Conservation (phyloP, 164 flowering plant genomes). For the Chimonanthus praecox region DNA sequence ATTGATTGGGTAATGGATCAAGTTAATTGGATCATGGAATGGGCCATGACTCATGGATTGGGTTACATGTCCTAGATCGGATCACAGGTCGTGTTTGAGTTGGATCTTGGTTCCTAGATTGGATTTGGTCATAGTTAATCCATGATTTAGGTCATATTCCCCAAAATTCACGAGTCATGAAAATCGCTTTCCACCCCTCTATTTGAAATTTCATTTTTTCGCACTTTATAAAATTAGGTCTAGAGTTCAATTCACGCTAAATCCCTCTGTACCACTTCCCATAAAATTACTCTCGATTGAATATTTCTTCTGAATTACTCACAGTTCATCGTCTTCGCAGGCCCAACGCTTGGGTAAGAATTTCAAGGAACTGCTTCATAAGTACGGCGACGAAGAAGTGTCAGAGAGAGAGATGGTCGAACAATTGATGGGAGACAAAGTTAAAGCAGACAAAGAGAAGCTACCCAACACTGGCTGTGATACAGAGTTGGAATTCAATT, state of each 20-base stretch:
- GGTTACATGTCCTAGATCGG: too few species aligned
- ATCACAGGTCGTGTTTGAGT: too few species aligned
- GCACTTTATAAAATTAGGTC: too few species aligned
- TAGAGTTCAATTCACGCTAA: not conserved
- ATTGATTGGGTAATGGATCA: too few species aligned
- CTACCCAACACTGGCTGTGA: conserved; percentile 39
- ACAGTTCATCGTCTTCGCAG: conserved; percentile 6
- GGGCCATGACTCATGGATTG: too few species aligned
- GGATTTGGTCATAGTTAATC: too few species aligned
- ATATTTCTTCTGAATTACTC: not conserved
- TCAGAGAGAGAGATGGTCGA: conserved; percentile 32
- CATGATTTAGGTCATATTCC: too few species aligned
- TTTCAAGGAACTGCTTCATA: conserved; percentile 30
- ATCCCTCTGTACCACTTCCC: not conserved
- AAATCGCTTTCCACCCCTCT: too few species aligned
- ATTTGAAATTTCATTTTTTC: too few species aligned
- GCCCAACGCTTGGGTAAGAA: conserved; percentile 30
- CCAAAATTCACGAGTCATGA: too few species aligned
- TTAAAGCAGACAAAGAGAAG: conserved; percentile 38
- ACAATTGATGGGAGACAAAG: conserved; percentile 39
- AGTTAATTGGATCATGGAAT: too few species aligned
- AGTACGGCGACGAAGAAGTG: conserved; percentile 28
- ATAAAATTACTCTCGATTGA: not conserved
- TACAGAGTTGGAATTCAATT: conserved; percentile 38
- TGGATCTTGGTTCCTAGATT: too few species aligned